Percentiles rank a stretch among this genome's conserved stretches.
Conservation (phyloP, 352 stramenopile species). For the Pythium biforme region DNA sequence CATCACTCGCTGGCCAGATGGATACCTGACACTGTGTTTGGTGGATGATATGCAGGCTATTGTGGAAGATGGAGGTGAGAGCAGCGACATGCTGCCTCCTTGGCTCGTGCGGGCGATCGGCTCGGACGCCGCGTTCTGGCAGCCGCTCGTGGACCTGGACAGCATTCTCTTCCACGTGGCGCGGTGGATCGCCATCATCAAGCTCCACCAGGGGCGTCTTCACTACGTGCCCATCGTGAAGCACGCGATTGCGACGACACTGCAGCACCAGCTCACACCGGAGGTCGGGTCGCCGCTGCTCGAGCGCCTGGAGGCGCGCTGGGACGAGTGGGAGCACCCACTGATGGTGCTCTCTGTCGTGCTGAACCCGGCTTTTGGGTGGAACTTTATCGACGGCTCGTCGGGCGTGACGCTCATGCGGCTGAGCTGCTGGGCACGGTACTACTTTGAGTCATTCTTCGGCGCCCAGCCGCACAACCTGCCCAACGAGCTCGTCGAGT, state of each 20-base stretch:
- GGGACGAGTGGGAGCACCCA: slow-evolving; percentile 28
- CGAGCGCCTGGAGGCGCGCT: slow-evolving; percentile 20
- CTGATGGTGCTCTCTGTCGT: slow-evolving; percentile 23
- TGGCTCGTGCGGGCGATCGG: background rate
- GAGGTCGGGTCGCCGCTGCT: slow-evolving; percentile 17
- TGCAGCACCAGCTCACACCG: slow-evolving; percentile 20
- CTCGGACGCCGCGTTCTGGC: slow-evolving; percentile 7
- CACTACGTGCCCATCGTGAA: slow-evolving; percentile 22
- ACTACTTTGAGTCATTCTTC: slow-evolving; percentile 31
- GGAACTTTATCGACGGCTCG: slow-evolving; percentile 19
- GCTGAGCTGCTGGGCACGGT: slow-evolving; percentile 26
- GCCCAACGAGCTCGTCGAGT: slow-evolving; percentile 26
- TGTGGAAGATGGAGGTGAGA: background rate
- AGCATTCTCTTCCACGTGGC: slow-evolving; percentile 18
- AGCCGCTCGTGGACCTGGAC: slow-evolving; percentile 22
- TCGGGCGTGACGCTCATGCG: slow-evolving; percentile 27
- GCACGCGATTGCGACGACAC: slow-evolving; percentile 18
- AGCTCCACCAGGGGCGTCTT: slow-evolving; percentile 18
- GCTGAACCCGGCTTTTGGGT: slow-evolving; percentile 26
- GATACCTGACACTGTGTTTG: no score
- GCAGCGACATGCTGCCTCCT: background rate
- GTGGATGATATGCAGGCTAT: slow-evolving; percentile 10
- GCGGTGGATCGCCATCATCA: slow-evolving; percentile 21
- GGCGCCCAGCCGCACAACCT: slow-evolving; percentile 15
- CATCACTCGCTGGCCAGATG: no score